A percentile compares a stretch with the other conserved stretches of the same genome.
Conservation (phyloP, 176 grass and related monocot species). For the Aechmea fasciata region DNA sequence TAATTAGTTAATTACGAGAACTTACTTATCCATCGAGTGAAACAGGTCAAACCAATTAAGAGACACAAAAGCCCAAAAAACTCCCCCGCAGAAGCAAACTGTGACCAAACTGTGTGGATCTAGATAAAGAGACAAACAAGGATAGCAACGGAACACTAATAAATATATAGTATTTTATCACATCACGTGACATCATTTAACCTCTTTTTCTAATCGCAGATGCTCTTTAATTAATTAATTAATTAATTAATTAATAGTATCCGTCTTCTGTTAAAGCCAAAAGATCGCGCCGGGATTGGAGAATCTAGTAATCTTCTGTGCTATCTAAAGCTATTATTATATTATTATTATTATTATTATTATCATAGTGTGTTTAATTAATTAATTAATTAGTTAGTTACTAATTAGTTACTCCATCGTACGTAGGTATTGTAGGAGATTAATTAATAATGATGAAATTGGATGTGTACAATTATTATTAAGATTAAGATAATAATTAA, state of each 20-base stretch:
- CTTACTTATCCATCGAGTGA: too few relatives aligned
- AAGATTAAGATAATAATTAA: too few relatives aligned
- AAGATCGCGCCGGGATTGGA: not conserved
- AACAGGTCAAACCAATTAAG: too few relatives aligned
- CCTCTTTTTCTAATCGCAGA: conserved; percentile 2
- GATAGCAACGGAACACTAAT: not conserved
- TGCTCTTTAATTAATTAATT: not conserved
- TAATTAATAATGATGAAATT: conserved; percentile 5
- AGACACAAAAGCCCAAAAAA: not conserved
- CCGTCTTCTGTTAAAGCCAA: not conserved
- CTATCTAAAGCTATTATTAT: too few relatives aligned
- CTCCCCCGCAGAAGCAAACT: not conserved
- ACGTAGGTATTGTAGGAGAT: conserved; percentile 18
- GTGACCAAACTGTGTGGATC: not conserved
- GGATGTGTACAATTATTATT: not conserved
- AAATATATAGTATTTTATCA: not conserved
- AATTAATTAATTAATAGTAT: not conserved
- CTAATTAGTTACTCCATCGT: conserved; percentile 14
- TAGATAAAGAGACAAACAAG: not conserved
- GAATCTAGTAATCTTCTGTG: not conserved
- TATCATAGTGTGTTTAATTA: too few relatives aligned
- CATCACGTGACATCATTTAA: not conserved
- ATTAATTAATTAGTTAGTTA: too few relatives aligned
- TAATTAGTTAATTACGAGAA: too few relatives aligned
- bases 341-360: too few relatives aligned